phyloP scores from a whole-genome alignment of 306 rosid species.

The Trifolium pratense region DNA sequence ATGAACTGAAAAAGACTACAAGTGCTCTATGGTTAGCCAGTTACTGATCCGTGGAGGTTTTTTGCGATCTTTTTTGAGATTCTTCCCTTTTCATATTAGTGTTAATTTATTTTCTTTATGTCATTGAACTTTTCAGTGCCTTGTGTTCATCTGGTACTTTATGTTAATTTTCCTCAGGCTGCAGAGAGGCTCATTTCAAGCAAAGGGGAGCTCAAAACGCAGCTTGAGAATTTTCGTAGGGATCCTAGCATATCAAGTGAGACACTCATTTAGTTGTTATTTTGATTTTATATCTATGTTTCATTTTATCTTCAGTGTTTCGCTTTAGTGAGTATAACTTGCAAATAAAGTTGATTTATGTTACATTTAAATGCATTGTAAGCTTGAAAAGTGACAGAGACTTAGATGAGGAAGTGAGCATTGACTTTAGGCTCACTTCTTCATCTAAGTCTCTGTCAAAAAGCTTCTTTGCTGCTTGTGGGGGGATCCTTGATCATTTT shows the following conservation, averaged over 20 bases:
- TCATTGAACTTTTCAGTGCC: slow-evolving; percentile 7
- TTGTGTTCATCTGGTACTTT: slow-evolving; percentile 25
- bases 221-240: slow-evolving; percentile 72
- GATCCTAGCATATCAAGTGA: slow-evolving; percentile 81
- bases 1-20: background rate
- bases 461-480: too few relatives aligned
- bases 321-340: slow-evolving; percentile 23
- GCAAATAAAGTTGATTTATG: slow-evolving; percentile 24
- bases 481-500: slow-evolving; percentile 5
- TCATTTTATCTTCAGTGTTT: slow-evolving; percentile 21
- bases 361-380: background rate
- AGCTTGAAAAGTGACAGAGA: too few relatives aligned
- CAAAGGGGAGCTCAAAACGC: slow-evolving; percentile 71
- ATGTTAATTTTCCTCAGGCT: slow-evolving; percentile 58
- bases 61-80: background rate
- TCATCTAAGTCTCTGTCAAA: too few relatives aligned
- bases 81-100: slow-evolving; percentile 5
- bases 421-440: too few relatives aligned
- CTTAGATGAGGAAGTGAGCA: too few relatives aligned
- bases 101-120: slow-evolving; percentile 14
- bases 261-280: slow-evolving; percentile 43
- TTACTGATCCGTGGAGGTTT: background rate
- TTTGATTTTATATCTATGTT: slow-evolving; percentile 17
- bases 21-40: slow-evolving; percentile 10
- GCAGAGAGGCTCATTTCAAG: slow-evolving; percentile 86